These are phyloP conservation scores for Ruellia speciosa DNA, from an alignment of 305 asterid species.

Conservation along the genomic window DNA sequence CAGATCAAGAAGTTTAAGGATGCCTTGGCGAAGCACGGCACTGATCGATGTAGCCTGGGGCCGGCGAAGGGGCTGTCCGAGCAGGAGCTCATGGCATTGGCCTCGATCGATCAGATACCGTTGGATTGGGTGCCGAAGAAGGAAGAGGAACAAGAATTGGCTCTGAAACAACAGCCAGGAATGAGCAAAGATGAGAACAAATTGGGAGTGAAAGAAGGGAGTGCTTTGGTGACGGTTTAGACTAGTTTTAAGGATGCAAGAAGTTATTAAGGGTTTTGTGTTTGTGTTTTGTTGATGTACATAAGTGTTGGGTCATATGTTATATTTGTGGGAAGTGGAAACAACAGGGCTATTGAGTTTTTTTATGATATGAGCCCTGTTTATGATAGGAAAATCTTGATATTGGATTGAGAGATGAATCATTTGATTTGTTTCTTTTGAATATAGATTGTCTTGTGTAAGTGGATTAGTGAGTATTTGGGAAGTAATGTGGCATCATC, in stretches of 20 bases:
- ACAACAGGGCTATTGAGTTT: too few relatives aligned
- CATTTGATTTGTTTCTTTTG: too few relatives aligned
- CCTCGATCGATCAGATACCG: slow-evolving; percentile 30
- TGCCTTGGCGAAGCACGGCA: slow-evolving; percentile 40
- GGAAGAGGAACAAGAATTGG: slow-evolving; percentile 20
- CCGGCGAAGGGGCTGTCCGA: slow-evolving; percentile 40
- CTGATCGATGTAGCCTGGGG: slow-evolving; percentile 31
- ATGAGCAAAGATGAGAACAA: slow-evolving; percentile 17
- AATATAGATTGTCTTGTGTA: too few relatives aligned
- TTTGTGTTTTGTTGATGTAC: not conserved
- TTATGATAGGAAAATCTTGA: too few relatives aligned
- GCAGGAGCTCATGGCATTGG: slow-evolving; percentile 35
- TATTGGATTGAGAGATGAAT: too few relatives aligned
- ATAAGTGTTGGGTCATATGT: not conserved
- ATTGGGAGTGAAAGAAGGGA: slow-evolving; percentile 15
- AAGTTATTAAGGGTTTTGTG: not conserved
- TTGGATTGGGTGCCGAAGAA: slow-evolving; percentile 11
- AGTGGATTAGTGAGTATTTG: too few relatives aligned
- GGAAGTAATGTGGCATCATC: too few relatives aligned
- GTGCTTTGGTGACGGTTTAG: slow-evolving; percentile 26
- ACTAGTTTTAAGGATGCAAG: not conserved
- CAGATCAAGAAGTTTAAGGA: slow-evolving; percentile 61
- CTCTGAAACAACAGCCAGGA: not conserved
- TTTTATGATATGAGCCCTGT: too few relatives aligned
- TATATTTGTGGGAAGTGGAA: too few relatives aligned